Evolutionary conservation across 2,329 filamentous ascomycete genomes (phyloP), one percentile per base, ranked within the genome.

Genomic region (Fusarium camptoceras): DNA sequence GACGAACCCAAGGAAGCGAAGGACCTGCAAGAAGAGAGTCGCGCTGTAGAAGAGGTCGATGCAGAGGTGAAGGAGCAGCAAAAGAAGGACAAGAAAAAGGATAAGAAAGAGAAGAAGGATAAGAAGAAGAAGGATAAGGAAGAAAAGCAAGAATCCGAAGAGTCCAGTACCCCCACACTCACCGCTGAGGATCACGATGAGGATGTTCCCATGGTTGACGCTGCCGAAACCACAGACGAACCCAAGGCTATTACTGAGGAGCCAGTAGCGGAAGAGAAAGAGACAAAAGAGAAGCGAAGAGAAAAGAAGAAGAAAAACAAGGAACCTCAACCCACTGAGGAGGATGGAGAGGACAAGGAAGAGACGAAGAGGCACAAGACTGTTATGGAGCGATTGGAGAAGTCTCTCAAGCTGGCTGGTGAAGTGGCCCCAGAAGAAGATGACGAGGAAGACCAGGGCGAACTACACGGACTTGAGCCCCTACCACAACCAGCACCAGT

Each of bases 401-500:
- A 87, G 71, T 86, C 87, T 2, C 78, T 89, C 31, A 84, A 84
- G 64, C 79, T 83, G 61, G 80, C 84, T 6, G 79, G 84, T 44
- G 82, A 83, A 59, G 72, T 81, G 14, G 78, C 80, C 6, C 75
- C 79, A 4, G 73, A 77, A 3, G 71, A 76, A 34, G 73, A 77
- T n/a, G 70, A 76, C 0, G 78, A 81, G 6, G 73, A 75, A 18
- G 79, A 81, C 42, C 69, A 77, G 24, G 72, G 73, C 15, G 85
- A 88, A 73, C 77, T 90, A 5, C 90, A 94, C 77, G 93, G 93
- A 24, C 84, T 98, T 1, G 89, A 92, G 59, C 94, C 94, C 9
- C 83, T 97, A 22, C 94, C 94, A 10, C 94, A 97, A 72, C 94
- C 93, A 15, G 86, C 87, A 31, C 88, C 87, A 1, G 84, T 88